Conservation (phyloP, 2,329 filamentous ascomycete species). For the Stemphylium vesicarium region DNA sequence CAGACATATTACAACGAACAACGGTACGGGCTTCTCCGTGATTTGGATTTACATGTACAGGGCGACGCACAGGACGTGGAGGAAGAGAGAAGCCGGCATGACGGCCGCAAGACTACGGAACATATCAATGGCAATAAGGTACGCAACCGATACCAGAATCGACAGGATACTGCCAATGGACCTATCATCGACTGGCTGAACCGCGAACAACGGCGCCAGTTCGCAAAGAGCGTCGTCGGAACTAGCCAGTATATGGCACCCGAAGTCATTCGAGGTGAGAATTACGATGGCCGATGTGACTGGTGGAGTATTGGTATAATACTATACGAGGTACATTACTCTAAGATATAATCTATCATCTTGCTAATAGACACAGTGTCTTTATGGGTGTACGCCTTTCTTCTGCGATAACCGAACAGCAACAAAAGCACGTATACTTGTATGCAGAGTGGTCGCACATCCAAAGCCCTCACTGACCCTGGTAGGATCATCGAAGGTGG, state of each 20-base stretch:
- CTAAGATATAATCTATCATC: not conserved
- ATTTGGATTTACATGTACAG: conserved; percentile 73
- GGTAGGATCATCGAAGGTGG: conserved; percentile 71
- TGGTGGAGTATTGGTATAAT: conserved; percentile 98
- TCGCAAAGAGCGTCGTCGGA: conserved; percentile 86
- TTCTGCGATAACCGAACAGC: conserved; percentile 78
- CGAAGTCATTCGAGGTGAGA: conserved; percentile 81
- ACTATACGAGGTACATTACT: conserved; percentile 71
- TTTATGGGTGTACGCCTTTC: conserved; percentile 92
- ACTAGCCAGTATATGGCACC: conserved; percentile 99
- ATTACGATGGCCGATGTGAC: conserved; percentile 92
- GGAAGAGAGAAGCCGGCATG: conserved; percentile 54
- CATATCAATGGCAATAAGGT: conserved; percentile 44
- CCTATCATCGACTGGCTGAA: conserved; percentile 53
- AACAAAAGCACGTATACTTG: conserved; percentile 85
- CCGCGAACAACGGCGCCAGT: conserved; percentile 64
- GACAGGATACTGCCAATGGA: conserved; percentile 32
- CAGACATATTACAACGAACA: conserved; percentile 85
- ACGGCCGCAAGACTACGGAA: conserved; percentile 59
- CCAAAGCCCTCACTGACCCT: conserved; percentile 17
- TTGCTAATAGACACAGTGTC: conserved; percentile 59
- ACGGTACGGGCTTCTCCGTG: conserved; percentile 78
- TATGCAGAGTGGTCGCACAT: conserved; percentile 49
- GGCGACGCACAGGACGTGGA: conserved; percentile 75
- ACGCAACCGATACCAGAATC: conserved; percentile 26